Conservation (phyloP, 805 yeast species). For the Myxozyma neglecta region DNA sequence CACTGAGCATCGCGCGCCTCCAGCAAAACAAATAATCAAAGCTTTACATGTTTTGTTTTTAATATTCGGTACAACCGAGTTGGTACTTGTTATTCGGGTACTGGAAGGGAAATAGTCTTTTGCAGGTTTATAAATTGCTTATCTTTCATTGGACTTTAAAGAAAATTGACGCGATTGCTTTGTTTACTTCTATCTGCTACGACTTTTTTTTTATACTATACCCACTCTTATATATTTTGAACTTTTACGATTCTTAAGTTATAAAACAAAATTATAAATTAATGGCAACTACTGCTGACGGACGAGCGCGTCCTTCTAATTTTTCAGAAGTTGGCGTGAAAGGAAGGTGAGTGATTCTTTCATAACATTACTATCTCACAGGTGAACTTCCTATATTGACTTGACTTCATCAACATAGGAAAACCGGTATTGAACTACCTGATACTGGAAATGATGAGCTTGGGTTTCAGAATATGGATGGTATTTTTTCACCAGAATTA, state of each 20-base stretch:
- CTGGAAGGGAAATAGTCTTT: too few relatives aligned
- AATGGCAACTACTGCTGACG: background rate
- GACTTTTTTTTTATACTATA: too few relatives aligned
- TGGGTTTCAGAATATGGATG: slow-evolving; percentile 35
- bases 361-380: too few relatives aligned
- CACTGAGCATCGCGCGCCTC: background rate
- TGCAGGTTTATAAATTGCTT: too few relatives aligned
- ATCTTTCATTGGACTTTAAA: too few relatives aligned
- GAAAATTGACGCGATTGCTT: too few relatives aligned
- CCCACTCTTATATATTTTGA: too few relatives aligned
- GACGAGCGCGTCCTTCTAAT: slow-evolving; percentile 23
- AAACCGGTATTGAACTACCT: slow-evolving; percentile 33
- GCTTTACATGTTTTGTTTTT: too few relatives aligned
- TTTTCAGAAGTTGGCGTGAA: slow-evolving; percentile 29
- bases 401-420: slow-evolving; percentile 7
- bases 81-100: too few relatives aligned
- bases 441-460: slow-evolving; percentile 33
- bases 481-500: slow-evolving; percentile 30
- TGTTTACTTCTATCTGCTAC: too few relatives aligned
- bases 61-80: too few relatives aligned
- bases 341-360: slow-evolving; percentile 18
- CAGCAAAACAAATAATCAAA: background rate
- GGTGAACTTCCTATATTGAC: background rate
- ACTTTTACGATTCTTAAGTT: background rate
- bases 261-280: background rate